These are phyloP conservation scores for Exophiala xenobiotica DNA, from an alignment of 2,329 filamentous ascomycete species.

Conservation along the genomic window DNA sequence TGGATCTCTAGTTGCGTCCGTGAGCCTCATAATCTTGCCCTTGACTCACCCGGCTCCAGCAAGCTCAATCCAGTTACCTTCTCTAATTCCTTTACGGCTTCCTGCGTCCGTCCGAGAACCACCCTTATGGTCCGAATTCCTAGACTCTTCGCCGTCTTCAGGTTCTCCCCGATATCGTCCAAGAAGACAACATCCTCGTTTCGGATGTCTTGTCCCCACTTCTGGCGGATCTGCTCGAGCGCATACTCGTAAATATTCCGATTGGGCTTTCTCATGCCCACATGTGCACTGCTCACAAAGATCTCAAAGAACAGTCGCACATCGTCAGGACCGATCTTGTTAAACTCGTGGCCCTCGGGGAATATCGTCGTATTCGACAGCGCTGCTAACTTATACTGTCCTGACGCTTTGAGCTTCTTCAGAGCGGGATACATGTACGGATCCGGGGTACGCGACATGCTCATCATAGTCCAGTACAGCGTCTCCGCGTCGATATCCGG, in stretches of 20 bases:
- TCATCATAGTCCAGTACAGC: slow-evolving; percentile 93
- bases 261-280: slow-evolving; percentile 85
- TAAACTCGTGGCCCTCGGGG: slow-evolving; percentile 69
- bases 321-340: slow-evolving; percentile 54
- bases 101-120: slow-evolving; percentile 69
- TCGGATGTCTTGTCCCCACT: slow-evolving; percentile 54
- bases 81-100: slow-evolving; percentile 82
- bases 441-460: slow-evolving; percentile 66
- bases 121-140: slow-evolving; percentile 88
- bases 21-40: slow-evolving; percentile 12
- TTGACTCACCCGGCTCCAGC: slow-evolving; percentile 42
- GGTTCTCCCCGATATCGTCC: slow-evolving; percentile 91
- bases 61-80: slow-evolving; percentile 66
- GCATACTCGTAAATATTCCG: slow-evolving; percentile 76
- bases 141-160: slow-evolving; percentile 71
- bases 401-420: slow-evolving; percentile 62
- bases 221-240: slow-evolving; percentile 63
- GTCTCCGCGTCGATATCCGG: slow-evolving; percentile 73
- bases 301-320: slow-evolving; percentile 74
- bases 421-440: slow-evolving; percentile 87
- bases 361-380: slow-evolving; percentile 90
- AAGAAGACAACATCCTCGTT: slow-evolving; percentile 77
- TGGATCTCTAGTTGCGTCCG: too few relatives aligned
- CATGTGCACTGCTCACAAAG: slow-evolving; percentile 82
- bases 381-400: slow-evolving; percentile 72